Conservation (phyloP, 306 rosid species). For the Crataegus laevigata region DNA sequence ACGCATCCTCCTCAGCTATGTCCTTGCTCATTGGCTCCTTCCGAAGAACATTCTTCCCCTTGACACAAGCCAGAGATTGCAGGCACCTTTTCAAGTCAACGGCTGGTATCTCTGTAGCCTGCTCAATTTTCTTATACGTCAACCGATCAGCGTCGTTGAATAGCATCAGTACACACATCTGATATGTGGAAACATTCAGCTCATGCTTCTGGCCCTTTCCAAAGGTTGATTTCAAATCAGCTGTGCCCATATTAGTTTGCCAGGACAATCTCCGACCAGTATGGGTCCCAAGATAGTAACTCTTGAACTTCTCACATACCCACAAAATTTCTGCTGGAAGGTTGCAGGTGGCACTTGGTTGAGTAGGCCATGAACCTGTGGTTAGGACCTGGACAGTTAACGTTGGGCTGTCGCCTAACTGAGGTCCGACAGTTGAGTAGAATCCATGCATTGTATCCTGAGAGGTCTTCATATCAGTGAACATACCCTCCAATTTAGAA, state of each 20-base stretch:
- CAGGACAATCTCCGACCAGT: slow-evolving; percentile 75
- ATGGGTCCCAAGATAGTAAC: slow-evolving; percentile 71
- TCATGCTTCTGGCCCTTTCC: slow-evolving; percentile 77
- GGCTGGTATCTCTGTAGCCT: slow-evolving; percentile 73
- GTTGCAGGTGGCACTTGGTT: slow-evolving; percentile 60
- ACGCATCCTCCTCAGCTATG: slow-evolving; percentile 61
- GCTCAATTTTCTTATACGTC: slow-evolving; percentile 68
- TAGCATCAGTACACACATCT: slow-evolving; percentile 91
- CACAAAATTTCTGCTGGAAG: slow-evolving; percentile 66
- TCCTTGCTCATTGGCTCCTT: slow-evolving; percentile 90
- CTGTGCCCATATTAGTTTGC: slow-evolving; percentile 87
- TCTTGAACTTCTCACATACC: slow-evolving; percentile 61
- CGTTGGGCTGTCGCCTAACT: slow-evolving; percentile 55
- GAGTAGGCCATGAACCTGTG: slow-evolving; percentile 84
- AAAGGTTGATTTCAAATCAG: slow-evolving; percentile 71
- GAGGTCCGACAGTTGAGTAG: slow-evolving; percentile 35
- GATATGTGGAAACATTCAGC: slow-evolving; percentile 75
- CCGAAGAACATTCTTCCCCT: slow-evolving; percentile 78
- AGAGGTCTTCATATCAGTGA: slow-evolving; percentile 80
- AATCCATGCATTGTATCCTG: slow-evolving; percentile 75
- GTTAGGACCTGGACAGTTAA: slow-evolving; percentile 73
- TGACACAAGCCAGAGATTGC: slow-evolving; percentile 80
- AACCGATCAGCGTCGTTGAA: slow-evolving; percentile 61
- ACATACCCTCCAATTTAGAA: slow-evolving; percentile 77
- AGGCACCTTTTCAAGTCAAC: slow-evolving; percentile 72